A percentile compares a stretch with the other conserved stretches of the same genome.
phyloP scores from a whole-genome alignment of 1,284 basidiomycete genomes.

The Uromyces viciae-fabae region DNA sequence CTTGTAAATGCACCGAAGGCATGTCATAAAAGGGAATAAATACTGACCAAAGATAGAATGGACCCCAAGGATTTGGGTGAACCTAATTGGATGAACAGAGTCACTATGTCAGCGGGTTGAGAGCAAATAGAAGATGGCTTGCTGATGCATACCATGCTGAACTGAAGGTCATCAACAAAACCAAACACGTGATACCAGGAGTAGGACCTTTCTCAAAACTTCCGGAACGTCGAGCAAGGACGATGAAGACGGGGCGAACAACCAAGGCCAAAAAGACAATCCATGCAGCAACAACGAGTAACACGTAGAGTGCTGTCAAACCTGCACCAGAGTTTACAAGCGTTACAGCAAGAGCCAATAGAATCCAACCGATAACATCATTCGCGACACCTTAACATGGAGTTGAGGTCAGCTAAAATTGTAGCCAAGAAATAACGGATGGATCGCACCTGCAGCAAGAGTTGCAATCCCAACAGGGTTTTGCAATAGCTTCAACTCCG shows the following conservation, averaged over 20 bases:
- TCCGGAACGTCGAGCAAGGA: constrained; percentile 24
- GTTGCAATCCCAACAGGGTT: constrained; percentile 90
- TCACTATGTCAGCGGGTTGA: constrained; percentile 49
- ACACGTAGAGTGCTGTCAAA: constrained; percentile 57
- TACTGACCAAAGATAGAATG: constrained; percentile 58
- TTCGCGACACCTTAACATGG: constrained; percentile 70
- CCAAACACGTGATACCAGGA: constrained; percentile 36
- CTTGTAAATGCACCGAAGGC: constrained; percentile 49
- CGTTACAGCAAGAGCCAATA: constrained; percentile 76
- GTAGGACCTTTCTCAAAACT: constrained; percentile 42
- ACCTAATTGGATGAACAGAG: constrained; percentile 50
- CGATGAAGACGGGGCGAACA: constrained; percentile 32
- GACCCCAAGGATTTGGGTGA: constrained; percentile 53
- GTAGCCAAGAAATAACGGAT: not conserved
- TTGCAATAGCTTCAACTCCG: constrained; percentile 69
- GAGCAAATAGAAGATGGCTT: constrained; percentile 50
- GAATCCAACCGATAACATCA: constrained; percentile 67
- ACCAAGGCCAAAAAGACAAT: constrained; percentile 33
- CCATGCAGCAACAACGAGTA: constrained; percentile 25
- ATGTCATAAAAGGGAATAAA: no score
- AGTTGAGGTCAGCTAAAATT: constrained; percentile 4
- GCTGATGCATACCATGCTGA: constrained; percentile 44
- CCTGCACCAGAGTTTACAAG: constrained; percentile 78
- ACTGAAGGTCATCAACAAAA: constrained; percentile 40
- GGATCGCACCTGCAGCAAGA: constrained; percentile 67